phyloP scores from a whole-genome alignment of 352 stramenopile genomes.

The Phytophthora hybrid region DNA sequence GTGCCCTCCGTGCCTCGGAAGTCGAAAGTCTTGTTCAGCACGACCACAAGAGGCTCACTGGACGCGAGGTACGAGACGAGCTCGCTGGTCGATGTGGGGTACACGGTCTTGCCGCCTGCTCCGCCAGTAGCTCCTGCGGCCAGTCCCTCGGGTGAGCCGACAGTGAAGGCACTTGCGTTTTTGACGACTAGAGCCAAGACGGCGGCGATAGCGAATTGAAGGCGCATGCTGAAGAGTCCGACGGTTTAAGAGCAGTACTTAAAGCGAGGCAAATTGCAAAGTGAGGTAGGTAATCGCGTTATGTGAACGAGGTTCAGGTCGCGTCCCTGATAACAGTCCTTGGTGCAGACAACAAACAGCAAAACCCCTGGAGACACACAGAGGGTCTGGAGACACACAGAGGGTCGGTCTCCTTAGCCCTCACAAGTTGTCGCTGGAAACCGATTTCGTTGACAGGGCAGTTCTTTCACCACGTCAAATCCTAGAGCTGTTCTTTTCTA shows the following conservation, averaged over 20 bases:
- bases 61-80: slow-evolving; percentile 41
- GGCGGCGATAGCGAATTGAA: neutral
- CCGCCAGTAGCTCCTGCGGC: slow-evolving; percentile 43
- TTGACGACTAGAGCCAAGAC: slow-evolving; percentile 18
- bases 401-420: too few species aligned
- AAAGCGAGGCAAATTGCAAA: neutral
- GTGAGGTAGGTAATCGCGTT: neutral
- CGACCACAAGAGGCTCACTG: slow-evolving; percentile 36
- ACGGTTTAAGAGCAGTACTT: neutral
- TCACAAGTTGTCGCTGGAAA: neutral
- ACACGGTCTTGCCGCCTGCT: slow-evolving; percentile 33
- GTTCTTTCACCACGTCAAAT: neutral
- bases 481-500: neutral
- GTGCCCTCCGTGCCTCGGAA: slow-evolving; percentile 49
- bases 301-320: too few species aligned
- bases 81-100: slow-evolving; percentile 39
- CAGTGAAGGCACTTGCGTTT: slow-evolving; percentile 21
- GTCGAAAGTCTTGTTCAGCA: slow-evolving; percentile 51
- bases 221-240: neutral
- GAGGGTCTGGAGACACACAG: too few species aligned
- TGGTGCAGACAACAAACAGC: too few species aligned
- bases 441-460: neutral
- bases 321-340: too few species aligned
- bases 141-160: slow-evolving; percentile 35
- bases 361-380: too few species aligned